These are phyloP conservation scores for Durusdinium trenchii DNA, from an alignment of 73 alveolate species.

Conservation along the genomic window DNA sequence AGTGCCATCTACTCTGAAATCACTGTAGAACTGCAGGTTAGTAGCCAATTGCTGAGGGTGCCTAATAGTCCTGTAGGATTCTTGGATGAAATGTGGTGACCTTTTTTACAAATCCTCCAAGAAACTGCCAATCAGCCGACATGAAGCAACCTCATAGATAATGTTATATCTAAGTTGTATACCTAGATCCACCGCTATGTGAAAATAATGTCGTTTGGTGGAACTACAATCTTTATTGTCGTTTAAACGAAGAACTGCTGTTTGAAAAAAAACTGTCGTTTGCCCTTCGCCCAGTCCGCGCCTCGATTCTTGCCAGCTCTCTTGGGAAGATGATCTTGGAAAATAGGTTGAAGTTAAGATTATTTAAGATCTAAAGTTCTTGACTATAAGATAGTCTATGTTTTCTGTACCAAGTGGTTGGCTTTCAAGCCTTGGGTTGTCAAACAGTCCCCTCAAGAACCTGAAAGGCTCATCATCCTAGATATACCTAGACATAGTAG, in stretches of 20 bases:
- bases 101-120: no score
- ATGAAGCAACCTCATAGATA: no score
- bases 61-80: no score
- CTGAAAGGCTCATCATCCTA: background rate
- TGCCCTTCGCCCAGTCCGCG: background rate
- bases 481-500: background rate
- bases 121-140: no score
- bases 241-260: background rate
- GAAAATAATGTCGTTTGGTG: background rate
- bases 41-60: no score
- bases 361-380: background rate
- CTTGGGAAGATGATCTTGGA: background rate
- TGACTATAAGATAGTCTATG: background rate
- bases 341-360: no score
- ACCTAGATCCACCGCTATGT: background rate
- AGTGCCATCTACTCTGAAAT: no score
- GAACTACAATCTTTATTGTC: background rate
- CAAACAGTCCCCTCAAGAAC: background rate
- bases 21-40: no score
- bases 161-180: no score
- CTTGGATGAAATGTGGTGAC: no score
- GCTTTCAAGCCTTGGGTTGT: background rate
- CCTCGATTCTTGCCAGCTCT: no score
- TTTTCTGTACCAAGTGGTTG: background rate
- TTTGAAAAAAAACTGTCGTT: background rate